phyloP scores from a whole-genome alignment of 2,329 filamentous ascomycete genomes.

The Ambrosiella xylebori region DNA sequence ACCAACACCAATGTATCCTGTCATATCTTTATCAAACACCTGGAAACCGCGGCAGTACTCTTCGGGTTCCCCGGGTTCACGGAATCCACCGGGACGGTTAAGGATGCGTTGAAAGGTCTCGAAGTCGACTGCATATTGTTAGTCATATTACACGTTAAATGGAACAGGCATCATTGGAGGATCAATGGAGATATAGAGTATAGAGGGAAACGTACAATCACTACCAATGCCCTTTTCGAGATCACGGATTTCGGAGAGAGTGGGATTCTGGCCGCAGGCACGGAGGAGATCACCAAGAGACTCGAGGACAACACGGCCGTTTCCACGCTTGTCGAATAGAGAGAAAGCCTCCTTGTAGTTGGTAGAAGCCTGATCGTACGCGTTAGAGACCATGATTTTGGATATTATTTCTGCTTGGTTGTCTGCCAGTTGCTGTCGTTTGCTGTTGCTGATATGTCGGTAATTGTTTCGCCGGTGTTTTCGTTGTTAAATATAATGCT shows the following conservation, averaged over 20 bases:
- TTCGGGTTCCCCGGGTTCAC: constrained; percentile 91
- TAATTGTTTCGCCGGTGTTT: too few species aligned
- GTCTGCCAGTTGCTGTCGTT: neutral
- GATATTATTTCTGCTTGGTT: neutral
- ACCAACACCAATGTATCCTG: constrained; percentile 90
- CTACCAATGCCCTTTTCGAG: constrained; percentile 76
- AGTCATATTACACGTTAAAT: neutral
- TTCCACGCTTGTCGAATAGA: constrained; percentile 98
- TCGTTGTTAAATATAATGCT: too few species aligned
- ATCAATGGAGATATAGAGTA: neutral
- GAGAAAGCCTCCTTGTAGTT: constrained; percentile 99
- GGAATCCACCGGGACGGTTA: constrained; percentile 94
- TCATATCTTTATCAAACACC: constrained; percentile 98
- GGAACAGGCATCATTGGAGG: neutral
- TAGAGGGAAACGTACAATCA: constrained; percentile 57
- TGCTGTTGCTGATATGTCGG: too few species aligned
- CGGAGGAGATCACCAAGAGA: constrained; percentile 84
- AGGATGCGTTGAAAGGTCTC: constrained; percentile 93
- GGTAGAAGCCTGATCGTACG: constrained; percentile 52
- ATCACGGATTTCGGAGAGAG: constrained; percentile 78
- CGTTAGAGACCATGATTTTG: constrained; percentile 26
- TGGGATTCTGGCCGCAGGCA: constrained; percentile 96
- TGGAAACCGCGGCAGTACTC: constrained; percentile 98
- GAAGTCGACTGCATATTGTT: constrained; percentile 60
- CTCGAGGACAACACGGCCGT: constrained; percentile 73